Percentiles rank a stretch among this genome's conserved stretches.
These are phyloP conservation scores for Alisma plantagoaquatica DNA, from an alignment of 106 monocot species.

Conservation along the genomic window DNA sequence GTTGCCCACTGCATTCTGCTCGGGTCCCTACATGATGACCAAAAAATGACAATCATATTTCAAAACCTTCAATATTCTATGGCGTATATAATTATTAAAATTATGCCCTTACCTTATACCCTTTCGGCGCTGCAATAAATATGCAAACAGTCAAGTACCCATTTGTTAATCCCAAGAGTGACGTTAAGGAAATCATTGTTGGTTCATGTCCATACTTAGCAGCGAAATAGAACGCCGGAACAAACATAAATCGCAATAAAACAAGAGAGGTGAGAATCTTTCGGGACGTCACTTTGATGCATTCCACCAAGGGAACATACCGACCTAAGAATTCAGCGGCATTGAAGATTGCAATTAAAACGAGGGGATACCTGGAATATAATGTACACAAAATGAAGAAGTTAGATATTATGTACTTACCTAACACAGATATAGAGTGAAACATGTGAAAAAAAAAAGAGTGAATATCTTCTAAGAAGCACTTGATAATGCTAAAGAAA, in stretches of 20 bases:
- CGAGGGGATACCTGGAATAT: neutral
- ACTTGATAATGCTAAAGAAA: neutral
- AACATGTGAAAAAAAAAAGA: neutral
- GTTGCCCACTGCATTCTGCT: slow-evolving; percentile 69
- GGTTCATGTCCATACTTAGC: neutral
- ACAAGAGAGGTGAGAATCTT: neutral
- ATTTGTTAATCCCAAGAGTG: slow-evolving; percentile 48
- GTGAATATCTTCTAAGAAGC: neutral
- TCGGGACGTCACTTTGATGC: neutral
- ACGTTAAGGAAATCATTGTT: slow-evolving; percentile 8
- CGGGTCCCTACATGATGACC: slow-evolving; percentile 57
- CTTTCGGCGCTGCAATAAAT: slow-evolving; percentile 47
- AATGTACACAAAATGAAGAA: no score
- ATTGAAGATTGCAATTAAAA: neutral
- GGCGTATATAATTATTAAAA: no score
- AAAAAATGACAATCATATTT: no score
- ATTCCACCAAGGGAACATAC: neutral
- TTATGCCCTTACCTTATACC: slow-evolving; percentile 39
- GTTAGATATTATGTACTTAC: no score
- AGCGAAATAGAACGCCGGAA: slow-evolving; percentile 3
- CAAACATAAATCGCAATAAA: neutral
- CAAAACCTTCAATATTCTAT: no score
- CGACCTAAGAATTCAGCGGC: neutral
- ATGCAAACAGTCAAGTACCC: slow-evolving; percentile 65
- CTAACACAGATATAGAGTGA: no score